These are phyloP conservation scores for Pyrenochaeta sp. DNA, from an alignment of 2,329 filamentous ascomycete genomes.

Conservation along the genomic window DNA sequence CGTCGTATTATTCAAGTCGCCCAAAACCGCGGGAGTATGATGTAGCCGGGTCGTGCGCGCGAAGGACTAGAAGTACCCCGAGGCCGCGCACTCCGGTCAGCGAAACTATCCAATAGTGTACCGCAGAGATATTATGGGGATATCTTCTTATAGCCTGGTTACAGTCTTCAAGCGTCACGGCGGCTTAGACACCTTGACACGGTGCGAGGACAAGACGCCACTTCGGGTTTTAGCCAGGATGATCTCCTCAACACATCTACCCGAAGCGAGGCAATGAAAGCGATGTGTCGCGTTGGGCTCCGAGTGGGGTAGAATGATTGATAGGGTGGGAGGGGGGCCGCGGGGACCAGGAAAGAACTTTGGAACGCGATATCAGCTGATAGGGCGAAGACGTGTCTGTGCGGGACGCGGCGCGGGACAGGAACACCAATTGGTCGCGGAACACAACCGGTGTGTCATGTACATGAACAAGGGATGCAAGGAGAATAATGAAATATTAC, in stretches of 20 bases:
- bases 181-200: no score
- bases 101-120: no score
- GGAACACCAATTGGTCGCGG: slow-evolving; percentile 9
- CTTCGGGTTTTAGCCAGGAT: no score
- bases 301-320: slow-evolving; percentile 1
- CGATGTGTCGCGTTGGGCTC: not conserved
- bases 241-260: no score
- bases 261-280: not conserved
- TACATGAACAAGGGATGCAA: not conserved
- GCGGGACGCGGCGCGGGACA: slow-evolving; percentile 15
- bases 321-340: not conserved
- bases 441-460: slow-evolving; percentile 5
- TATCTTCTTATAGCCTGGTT: no score
- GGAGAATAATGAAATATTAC: not conserved
- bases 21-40: no score
- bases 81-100: no score
- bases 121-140: no score
- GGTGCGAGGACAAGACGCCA: no score
- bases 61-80: no score
- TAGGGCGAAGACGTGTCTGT: slow-evolving; percentile 35
- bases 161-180: no score
- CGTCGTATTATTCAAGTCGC: not conserved
- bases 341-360: slow-evolving; percentile 2
- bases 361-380: slow-evolving; percentile 47
- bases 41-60: no score